A percentile compares a stretch with the other conserved stretches of the same genome.
phyloP scores from a whole-genome alignment of 805 yeast genomes.

The Candida coleopterorum region DNA sequence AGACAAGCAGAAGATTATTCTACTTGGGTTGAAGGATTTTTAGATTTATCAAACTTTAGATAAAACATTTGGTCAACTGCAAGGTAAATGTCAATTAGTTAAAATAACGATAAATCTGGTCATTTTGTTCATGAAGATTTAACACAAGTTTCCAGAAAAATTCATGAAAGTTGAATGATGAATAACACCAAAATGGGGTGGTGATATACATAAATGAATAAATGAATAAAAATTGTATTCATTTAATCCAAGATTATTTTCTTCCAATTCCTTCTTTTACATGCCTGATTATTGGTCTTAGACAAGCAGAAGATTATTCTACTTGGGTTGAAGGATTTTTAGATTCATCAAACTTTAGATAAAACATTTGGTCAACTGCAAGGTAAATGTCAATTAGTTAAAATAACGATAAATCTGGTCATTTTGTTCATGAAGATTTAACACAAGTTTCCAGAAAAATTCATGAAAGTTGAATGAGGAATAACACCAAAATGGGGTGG shows the following conservation, averaged over 20 bases:
- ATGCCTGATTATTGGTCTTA: constrained; percentile 64
- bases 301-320: constrained; percentile 49
- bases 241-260: too few relatives aligned
- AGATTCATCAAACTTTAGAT: constrained; percentile 72
- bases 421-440: constrained; percentile 91
- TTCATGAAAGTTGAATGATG: constrained; percentile 27
- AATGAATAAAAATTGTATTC: too few relatives aligned
- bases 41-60: constrained; percentile 77
- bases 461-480: constrained; percentile 26
- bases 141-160: constrained; percentile 44
- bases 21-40: constrained; percentile 74
- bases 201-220: constrained; percentile 19
- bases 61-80: constrained; percentile 93
- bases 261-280: too few relatives aligned
- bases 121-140: constrained; percentile 95
- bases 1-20: constrained; percentile 49
- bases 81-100: constrained; percentile 87
- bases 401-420: constrained; percentile 60
- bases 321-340: constrained; percentile 80
- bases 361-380: constrained; percentile 95
- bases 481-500: constrained; percentile 37
- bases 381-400: constrained; percentile 84
- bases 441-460: constrained; percentile 44
- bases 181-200: constrained; percentile 36
- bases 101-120: constrained; percentile 53